These are phyloP conservation scores for Aspergillus candidus DNA, from an alignment of 2,329 filamentous ascomycete genomes.

Conservation along the genomic window DNA sequence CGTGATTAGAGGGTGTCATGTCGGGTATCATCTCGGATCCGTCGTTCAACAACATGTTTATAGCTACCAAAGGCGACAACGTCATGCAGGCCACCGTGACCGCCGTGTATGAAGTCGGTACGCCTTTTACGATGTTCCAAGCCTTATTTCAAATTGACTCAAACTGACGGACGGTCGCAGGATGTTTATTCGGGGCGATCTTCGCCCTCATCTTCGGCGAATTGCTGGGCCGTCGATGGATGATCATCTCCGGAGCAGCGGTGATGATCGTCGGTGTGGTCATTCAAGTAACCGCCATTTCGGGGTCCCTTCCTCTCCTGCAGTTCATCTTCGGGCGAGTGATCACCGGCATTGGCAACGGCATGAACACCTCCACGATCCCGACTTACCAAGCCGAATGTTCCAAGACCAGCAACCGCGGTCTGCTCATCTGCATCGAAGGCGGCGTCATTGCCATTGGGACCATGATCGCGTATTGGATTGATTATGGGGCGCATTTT, in stretches of 20 bases:
- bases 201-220: constrained; percentile 13
- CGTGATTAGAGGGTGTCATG: constrained; percentile 9
- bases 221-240: constrained; percentile 10
- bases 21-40: constrained; percentile 8
- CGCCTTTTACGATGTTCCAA: background rate
- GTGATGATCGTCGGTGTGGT: constrained; percentile 15
- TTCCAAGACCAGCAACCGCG: constrained; percentile 14
- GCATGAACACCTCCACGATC: constrained; percentile 17
- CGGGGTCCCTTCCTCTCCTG: constrained; percentile 9
- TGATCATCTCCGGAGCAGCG: constrained; percentile 11
- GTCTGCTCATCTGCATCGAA: constrained; percentile 15
- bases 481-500: constrained; percentile 14
- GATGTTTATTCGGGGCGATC: constrained; percentile 11
- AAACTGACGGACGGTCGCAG: background rate
- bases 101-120: constrained; percentile 10
- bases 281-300: constrained; percentile 14
- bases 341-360: constrained; percentile 15
- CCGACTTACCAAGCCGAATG: constrained; percentile 17
- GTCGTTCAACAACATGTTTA: constrained; percentile 11
- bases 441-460: constrained; percentile 14
- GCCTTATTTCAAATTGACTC: background rate
- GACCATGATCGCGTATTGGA: constrained; percentile 15
- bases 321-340: constrained; percentile 17
- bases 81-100: constrained; percentile 11
- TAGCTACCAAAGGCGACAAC: constrained; percentile 4